These are phyloP conservation scores for Boletus rubroflammeus DNA, from an alignment of 768 basidiomycete genomes.

Conservation along the genomic window DNA sequence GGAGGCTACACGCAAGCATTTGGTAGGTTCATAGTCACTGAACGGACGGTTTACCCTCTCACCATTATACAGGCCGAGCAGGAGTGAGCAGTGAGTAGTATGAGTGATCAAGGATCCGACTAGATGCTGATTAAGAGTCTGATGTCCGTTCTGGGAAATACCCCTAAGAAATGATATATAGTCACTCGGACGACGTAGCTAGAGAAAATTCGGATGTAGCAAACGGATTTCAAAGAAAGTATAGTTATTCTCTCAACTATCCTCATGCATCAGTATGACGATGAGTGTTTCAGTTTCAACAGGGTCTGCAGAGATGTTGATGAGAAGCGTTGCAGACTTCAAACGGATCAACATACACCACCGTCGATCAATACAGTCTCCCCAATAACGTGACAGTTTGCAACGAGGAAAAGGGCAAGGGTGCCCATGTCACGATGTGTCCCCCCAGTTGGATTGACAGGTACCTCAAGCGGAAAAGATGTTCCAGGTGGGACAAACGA, in stretches of 20 bases:
- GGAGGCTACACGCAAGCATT: conserved; percentile 40
- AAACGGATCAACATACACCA: neutral
- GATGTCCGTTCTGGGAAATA: conserved; percentile 9
- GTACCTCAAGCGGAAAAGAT: neutral
- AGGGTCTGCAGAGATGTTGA: neutral
- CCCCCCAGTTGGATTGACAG: neutral
- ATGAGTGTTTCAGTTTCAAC: neutral
- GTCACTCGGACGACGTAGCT: too few relatives aligned
- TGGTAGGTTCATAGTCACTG: neutral
- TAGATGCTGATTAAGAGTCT: conserved; percentile 18
- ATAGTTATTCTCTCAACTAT: neutral
- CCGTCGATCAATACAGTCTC: neutral
- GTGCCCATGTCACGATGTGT: neutral
- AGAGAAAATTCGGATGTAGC: too few relatives aligned
- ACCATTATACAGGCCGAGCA: conserved; percentile 12
- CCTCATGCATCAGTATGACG: neutral
- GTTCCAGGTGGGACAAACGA: neutral
- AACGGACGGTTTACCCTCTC: neutral
- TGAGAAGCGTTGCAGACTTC: neutral
- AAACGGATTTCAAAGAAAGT: neutral
- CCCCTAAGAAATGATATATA: neutral
- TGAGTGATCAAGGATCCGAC: neutral
- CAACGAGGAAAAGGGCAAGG: neutral
- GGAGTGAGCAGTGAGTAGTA: neutral
- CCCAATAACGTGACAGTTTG: neutral